Base-by-base conservation (phyloP, 768 basidiomycete species). In the Boletellus emodensis region DNA sequence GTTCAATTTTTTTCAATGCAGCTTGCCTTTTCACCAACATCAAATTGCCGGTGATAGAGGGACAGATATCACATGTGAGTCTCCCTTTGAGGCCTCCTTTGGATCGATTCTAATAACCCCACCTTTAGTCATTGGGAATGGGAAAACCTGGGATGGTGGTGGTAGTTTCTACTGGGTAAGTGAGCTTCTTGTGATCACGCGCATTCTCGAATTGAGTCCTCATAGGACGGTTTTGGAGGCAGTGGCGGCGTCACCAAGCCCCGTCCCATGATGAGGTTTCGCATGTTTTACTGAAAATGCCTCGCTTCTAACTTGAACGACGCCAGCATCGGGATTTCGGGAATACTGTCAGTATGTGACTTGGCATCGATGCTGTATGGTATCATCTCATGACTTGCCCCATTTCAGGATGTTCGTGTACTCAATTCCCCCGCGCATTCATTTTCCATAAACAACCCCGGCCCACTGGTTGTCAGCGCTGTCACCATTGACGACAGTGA, bases 401-500 rank as follows among this genome's bases (percentile, higher is more conserved):
- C 0, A 15, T 36, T 17, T 32, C 55, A 75, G 68, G 60, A 69
- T 36, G 56, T 73, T n/a, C 57, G 68, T 13, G 64, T 73, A 8
- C 39, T 72, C 26, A 76, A 78, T 58, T 67, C 72, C 9, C 76
- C 78, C 8, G 57, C 57, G n/a, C 68, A 64, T 5, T 54, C 53
- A 39, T 67, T 71, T 56, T 44, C 66, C 28, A 53, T 75, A 38
- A 52, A 41, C 17, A 69, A 68, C 59, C 26, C 43, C 36, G 65
- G 56, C 12, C 43, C 62, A 0, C 46, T 72, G 67, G 59, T 72
- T 14, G 77, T 87, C 61, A 71, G 74, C 2, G 62, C 67, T 35
- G 61, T 80, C 22, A 74, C 61, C 15, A 73, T 86, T 48, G 82
- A 85, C 52, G 71, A 85, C 53, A 80, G 83, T 84, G 42, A 54